Conservation (phyloP, 257 asterid genomes). For the Solanum pinnatisectum region DNA sequence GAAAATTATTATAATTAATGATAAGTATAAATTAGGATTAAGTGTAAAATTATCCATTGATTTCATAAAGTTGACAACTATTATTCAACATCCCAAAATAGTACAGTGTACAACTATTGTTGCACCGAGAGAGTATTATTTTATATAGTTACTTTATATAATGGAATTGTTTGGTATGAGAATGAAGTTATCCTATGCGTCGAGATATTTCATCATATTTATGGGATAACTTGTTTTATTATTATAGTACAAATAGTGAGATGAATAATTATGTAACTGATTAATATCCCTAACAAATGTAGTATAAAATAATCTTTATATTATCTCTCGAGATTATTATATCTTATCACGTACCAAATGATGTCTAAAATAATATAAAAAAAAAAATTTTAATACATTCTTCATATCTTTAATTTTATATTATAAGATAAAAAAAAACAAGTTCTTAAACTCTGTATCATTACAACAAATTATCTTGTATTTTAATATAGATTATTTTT, state of each 20-base stretch:
- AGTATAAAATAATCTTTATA: no score
- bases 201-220: no score
- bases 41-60: no score
- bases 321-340: no score
- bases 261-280: not conserved
- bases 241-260: not conserved
- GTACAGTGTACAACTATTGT: rapidly evolving
- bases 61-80: no score
- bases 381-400: no score
- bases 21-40: rapidly evolving
- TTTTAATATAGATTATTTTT: not conserved
- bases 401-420: no score
- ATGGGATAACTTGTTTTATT: no score
- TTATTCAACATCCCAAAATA: rapidly evolving
- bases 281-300: not conserved
- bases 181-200: no score
- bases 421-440: rapidly evolving
- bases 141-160: no score
- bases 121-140: rapidly evolving
- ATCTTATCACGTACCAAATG: not conserved
- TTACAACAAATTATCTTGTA: not conserved
- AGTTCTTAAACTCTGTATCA: not conserved
- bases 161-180: not conserved
- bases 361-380: no score
- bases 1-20: no score